Conservation (phyloP, 768 basidiomycete genomes). For the Bullera alba region DNA sequence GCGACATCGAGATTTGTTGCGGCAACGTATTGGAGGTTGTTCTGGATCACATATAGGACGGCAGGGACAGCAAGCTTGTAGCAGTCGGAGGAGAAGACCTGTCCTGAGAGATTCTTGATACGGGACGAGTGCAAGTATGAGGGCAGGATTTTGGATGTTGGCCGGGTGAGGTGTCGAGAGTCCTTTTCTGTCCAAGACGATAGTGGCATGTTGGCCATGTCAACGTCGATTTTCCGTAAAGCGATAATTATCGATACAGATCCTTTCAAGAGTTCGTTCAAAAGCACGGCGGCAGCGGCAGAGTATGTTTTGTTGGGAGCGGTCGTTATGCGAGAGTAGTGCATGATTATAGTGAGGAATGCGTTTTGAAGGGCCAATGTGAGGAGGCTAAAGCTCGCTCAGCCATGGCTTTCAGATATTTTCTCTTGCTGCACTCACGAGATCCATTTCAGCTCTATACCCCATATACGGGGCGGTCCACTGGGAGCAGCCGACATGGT, state of each 20-base stretch:
- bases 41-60: conserved; percentile 90
- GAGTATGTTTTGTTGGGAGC: conserved; percentile 73
- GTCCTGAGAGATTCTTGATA: conserved; percentile 56
- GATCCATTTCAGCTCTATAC: conserved; percentile 45
- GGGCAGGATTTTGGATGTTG: conserved; percentile 7
- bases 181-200: conserved; percentile 6
- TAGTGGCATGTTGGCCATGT: conserved; percentile 23
- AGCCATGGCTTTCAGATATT: neutral
- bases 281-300: conserved; percentile 85
- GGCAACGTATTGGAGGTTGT: conserved; percentile 91
- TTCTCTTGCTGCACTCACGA: conserved; percentile 33
- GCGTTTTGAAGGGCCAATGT: conserved; percentile 84
- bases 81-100: conserved; percentile 82
- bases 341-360: conserved; percentile 84
- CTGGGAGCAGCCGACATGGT: neutral
- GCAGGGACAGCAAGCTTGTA: conserved; percentile 98
- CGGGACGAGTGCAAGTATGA: conserved; percentile 45
- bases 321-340: conserved; percentile 81
- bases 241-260: conserved; percentile 79
- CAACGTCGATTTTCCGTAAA: conserved; percentile 55
- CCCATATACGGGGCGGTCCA: conserved; percentile 27
- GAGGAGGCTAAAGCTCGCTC: conserved; percentile 31
- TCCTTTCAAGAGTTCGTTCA: conserved; percentile 91
- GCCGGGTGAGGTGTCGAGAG: conserved; percentile 2
- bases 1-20: conserved; percentile 89